Conservation (phyloP, 371 early-diverging fungal genomes). For the Syncephalastrum racemosum region DNA sequence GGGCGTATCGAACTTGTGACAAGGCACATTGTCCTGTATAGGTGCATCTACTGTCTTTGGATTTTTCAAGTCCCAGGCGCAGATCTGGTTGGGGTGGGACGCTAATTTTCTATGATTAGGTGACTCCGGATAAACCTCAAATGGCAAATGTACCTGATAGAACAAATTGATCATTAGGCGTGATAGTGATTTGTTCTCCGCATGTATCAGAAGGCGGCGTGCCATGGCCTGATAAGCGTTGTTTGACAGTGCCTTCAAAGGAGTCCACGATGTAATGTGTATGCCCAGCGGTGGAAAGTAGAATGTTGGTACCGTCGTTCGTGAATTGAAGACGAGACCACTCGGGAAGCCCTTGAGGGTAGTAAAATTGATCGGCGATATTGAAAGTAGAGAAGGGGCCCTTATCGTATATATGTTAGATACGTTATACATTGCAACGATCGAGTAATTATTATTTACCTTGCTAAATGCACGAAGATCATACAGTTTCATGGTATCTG, state of each 20-base stretch:
- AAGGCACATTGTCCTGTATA: slow-evolving; percentile 19
- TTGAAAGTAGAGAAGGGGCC: slow-evolving; percentile 46
- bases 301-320: slow-evolving; percentile 71
- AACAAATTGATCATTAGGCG: slow-evolving; percentile 79
- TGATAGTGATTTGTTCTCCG: slow-evolving; percentile 61
- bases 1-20: slow-evolving; percentile 32
- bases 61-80: slow-evolving; percentile 66
- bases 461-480: slow-evolving; percentile 58
- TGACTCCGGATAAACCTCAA: slow-evolving; percentile 45
- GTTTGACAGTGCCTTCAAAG: slow-evolving; percentile 50
- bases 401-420: no score
- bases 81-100: background rate
- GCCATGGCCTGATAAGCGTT: slow-evolving; percentile 54
- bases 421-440: no score
- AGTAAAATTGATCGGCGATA: slow-evolving; percentile 25
- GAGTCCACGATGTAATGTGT: slow-evolving; percentile 72
- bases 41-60: slow-evolving; percentile 23
- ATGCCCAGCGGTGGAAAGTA: slow-evolving; percentile 72
- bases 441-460: no score
- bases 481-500: slow-evolving; percentile 54
- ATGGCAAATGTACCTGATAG: slow-evolving; percentile 50
- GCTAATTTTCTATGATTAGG: slow-evolving; percentile 52
- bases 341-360: slow-evolving; percentile 28
- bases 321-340: slow-evolving; percentile 73
- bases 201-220: slow-evolving; percentile 23